Evolutionary conservation across 2,329 filamentous ascomycete genomes (phyloP).

Genomic region (Knoxdaviesia proteae): DNA sequence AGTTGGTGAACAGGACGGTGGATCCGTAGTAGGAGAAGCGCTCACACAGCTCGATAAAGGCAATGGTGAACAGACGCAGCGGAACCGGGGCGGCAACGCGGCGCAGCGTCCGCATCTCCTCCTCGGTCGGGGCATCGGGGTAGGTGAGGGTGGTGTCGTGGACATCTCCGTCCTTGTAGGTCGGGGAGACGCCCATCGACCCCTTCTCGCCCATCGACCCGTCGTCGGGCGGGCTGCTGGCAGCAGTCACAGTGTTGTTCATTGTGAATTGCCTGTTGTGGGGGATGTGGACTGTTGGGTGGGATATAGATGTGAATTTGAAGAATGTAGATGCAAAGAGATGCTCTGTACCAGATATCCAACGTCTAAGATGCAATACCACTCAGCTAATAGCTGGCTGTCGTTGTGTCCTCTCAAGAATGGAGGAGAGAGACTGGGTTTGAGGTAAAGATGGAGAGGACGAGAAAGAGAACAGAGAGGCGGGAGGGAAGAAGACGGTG

Average conservation of each 20-base stretch:
- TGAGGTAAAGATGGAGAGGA: too few species aligned
- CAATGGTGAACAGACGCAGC: slow-evolving; percentile 38
- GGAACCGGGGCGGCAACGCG: slow-evolving; percentile 37
- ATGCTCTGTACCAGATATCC: too few species aligned
- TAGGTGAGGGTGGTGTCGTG: not conserved
- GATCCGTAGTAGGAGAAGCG: slow-evolving; percentile 55
- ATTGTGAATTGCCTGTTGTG: too few species aligned
- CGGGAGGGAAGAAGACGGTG: too few species aligned
- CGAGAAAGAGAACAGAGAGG: too few species aligned
- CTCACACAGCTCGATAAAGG: slow-evolving; percentile 49
- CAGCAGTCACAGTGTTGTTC: slow-evolving; percentile 15
- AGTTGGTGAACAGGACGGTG: slow-evolving; percentile 31
- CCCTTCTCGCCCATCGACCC: slow-evolving; percentile 12
- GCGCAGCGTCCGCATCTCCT: slow-evolving; percentile 28
- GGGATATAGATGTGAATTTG: too few species aligned
- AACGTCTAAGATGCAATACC: too few species aligned
- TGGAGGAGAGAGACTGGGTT: too few species aligned
- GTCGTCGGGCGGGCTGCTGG: slow-evolving; percentile 9
- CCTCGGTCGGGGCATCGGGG: slow-evolving; percentile 20
- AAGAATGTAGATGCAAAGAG: too few species aligned
- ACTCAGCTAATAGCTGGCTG: too few species aligned
- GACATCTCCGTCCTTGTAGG: slow-evolving; percentile 4
- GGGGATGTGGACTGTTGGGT: too few species aligned
- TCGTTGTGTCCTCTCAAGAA: too few species aligned
- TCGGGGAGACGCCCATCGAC: slow-evolving; percentile 8